These are phyloP conservation scores for Fusarium sterilihyphosum DNA, from an alignment of 2,329 filamentous ascomycete genomes.

Conservation along the genomic window DNA sequence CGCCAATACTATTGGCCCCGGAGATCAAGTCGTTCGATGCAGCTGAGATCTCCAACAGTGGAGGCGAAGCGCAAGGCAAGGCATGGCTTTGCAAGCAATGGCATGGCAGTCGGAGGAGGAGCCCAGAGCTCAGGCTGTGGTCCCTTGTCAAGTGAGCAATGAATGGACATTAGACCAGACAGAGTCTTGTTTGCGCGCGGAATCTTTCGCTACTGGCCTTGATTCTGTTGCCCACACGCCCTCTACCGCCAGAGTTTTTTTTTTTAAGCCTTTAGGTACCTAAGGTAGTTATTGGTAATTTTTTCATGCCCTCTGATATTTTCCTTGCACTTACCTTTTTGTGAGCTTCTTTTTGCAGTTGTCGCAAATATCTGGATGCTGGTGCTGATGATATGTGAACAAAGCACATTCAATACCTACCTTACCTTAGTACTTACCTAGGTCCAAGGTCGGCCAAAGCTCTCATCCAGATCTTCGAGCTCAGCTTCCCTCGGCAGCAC, in stretches of 20 bases:
- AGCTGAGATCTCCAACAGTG: conserved; percentile 40
- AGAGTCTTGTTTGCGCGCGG: conserved; percentile 36
- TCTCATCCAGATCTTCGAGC: conserved; percentile 26
- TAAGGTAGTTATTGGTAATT: background rate
- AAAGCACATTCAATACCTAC: conserved; percentile 3
- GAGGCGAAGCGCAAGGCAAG: conserved; percentile 30
- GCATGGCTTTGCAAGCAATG: conserved; percentile 14
- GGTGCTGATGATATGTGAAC: conserved; percentile 23
- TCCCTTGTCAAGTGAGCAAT: conserved; percentile 36
- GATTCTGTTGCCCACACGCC: conserved; percentile 39
- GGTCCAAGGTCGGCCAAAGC: conserved; percentile 21
- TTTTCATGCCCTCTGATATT: conserved; percentile 10
- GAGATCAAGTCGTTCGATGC: conserved; percentile 43
- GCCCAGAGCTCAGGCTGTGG: conserved; percentile 22
- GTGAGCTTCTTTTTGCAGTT: conserved; percentile 1
- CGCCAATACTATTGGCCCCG: conserved; percentile 37
- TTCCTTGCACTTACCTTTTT: conserved; percentile 9
- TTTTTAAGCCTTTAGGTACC: background rate
- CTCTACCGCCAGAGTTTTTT: conserved; percentile 37
- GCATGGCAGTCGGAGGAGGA: conserved; percentile 28
- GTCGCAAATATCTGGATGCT: conserved; percentile 5
- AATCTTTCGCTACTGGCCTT: conserved; percentile 36
- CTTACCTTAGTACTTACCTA: background rate
- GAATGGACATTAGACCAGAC: conserved; percentile 15
- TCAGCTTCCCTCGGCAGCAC: conserved; percentile 38